A percentile compares a stretch with the other conserved stretches of the same genome.
Conservation (phyloP, 169 alveolate species). For the Plasmodium vivax region DNA sequence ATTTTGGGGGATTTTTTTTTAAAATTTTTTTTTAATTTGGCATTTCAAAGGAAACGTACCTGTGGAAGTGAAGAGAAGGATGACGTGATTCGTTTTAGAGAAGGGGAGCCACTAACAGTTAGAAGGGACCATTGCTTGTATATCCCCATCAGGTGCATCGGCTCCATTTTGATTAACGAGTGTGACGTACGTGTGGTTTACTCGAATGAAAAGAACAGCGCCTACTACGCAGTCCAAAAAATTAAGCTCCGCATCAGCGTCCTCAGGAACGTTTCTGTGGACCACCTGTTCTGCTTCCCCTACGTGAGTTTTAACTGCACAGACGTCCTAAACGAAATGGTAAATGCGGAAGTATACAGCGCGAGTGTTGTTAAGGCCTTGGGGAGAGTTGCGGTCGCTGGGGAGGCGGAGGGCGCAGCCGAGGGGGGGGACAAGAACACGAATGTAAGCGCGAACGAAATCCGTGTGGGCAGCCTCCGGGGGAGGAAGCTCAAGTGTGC, state of each 20-base stretch:
- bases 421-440: not conserved
- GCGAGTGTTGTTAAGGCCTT: not conserved
- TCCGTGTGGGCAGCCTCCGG: not conserved
- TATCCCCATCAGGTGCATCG: constrained; percentile 60
- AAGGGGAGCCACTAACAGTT: constrained; percentile 2
- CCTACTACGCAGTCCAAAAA: constrained; percentile 30
- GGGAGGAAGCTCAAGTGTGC: not conserved
- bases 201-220: constrained; percentile 1
- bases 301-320: constrained; percentile 32
- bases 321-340: not conserved
- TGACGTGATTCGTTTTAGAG: not conserved
- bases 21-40: constrained; percentile 33
- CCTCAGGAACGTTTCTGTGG: constrained; percentile 10
- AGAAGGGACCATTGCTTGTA: constrained; percentile 20
- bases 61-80: not conserved
- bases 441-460: too few species aligned
- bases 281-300: constrained; percentile 44
- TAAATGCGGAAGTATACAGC: constrained; percentile 11
- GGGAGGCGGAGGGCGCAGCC: not conserved
- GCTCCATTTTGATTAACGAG: constrained; percentile 56
- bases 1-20: constrained; percentile 16
- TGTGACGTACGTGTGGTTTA: constrained; percentile 25
- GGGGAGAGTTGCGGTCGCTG: not conserved
- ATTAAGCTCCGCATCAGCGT: constrained; percentile 39
- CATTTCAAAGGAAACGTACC: constrained; percentile 33